Evolutionary conservation across 2,329 filamentous ascomycete species (phyloP), one percentile per base, ranked within the genome.

Genomic region (Talaromyces atroroseus): DNA sequence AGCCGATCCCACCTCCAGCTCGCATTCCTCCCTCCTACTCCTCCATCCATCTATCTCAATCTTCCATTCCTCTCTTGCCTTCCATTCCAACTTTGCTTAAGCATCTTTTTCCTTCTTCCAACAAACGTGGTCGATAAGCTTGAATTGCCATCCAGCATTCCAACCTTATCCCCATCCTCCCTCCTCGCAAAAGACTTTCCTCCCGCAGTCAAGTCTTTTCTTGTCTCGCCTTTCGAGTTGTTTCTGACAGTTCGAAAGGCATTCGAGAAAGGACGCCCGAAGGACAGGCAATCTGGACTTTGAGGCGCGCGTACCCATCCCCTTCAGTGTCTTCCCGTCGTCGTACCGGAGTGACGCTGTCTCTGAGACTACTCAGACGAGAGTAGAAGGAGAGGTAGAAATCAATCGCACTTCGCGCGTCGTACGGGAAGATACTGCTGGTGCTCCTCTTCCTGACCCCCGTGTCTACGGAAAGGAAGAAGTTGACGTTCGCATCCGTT

Each of bases 291-390:
- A 90, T 83, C 92, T 96, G 92, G 92, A 96, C 90, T 96, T 95
- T 94, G 92, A 96, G 89, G 91, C 92, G 81, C 89, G 91, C 80
- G 89, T 96, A 80, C 90, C 92, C 83, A 94, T 97, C 80, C 92
- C 92, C 81, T 95, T 96, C 87, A 96, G 91, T 89, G 89, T 96
- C 88, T 96, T 97, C 86, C 92, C 92, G 82, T 96, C 91, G 79
- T 90, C 91, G 80, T 97, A 96, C 85, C 85, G 88, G 79, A 86
- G 82, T 82, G 83, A 85, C 80, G 80, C 81, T 79, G 80, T 81
- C 76, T 81, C 79, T 71, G 78, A 82, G 74, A 78, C 81, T 76
- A 85, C 85, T 77, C 78, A 83, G 68, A 86, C 85, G 73, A 85
- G 91, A 85, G 86, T 92, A 86, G 90, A 96, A 85, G 85, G 89